These are phyloP conservation scores for Pestalotiopsis sp. DNA, from an alignment of 2,329 filamentous ascomycete genomes.

Conservation along the genomic window DNA sequence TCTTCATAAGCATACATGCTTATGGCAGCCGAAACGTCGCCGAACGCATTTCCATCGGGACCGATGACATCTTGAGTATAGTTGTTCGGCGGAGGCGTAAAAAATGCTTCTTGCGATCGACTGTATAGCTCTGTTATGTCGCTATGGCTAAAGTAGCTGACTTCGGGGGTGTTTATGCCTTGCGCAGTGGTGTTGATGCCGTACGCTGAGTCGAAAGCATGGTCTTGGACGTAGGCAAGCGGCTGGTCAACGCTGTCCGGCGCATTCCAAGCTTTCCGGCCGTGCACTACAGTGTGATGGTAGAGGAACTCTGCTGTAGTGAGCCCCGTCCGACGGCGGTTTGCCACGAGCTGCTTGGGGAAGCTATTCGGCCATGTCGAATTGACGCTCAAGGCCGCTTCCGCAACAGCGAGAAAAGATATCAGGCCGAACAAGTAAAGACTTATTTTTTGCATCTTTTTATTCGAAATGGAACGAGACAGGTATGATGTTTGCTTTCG, in stretches of 20 bases:
- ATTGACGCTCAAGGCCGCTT: not conserved
- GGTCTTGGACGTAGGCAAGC: not conserved
- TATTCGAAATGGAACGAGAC: not conserved
- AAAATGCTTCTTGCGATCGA: not conserved
- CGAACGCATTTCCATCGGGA: not conserved
- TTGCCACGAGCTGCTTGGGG: not conserved
- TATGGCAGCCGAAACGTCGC: not conserved
- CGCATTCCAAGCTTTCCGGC: not conserved
- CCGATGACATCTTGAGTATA: not conserved
- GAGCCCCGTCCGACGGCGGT: not conserved
- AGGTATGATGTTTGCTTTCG: not conserved
- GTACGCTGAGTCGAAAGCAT: not conserved
- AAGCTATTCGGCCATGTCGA: not conserved
- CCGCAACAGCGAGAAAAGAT: not conserved
- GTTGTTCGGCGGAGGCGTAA: not conserved
- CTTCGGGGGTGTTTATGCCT: not conserved
- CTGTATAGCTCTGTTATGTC: not conserved
- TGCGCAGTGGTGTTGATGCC: not conserved
- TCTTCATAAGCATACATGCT: not conserved
- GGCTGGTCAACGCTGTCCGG: not conserved
- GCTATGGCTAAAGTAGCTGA: not conserved
- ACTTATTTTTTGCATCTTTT: not conserved
- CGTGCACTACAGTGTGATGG: not conserved
- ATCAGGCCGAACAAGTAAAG: not conserved
- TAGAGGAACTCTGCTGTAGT: not conserved